Percentiles rank a stretch among this genome's conserved stretches.
These are phyloP conservation scores for Metschnikowia noctiluminum DNA, from an alignment of 805 yeast species.

Conservation along the genomic window DNA sequence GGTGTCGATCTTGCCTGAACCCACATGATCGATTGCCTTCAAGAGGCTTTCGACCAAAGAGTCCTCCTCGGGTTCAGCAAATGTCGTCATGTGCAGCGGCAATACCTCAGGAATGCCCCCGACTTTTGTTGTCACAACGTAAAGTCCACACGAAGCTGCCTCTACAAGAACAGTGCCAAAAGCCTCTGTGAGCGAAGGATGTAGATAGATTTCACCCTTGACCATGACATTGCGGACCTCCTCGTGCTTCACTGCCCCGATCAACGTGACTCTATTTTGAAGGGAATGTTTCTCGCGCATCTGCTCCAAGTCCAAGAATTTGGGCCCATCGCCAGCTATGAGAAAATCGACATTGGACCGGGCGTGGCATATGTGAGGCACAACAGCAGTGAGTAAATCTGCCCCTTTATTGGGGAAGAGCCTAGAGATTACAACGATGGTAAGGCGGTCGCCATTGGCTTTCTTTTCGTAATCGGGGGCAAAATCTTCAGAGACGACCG, in stretches of 20 bases:
- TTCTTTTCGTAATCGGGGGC: constrained; percentile 38
- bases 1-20: constrained; percentile 62
- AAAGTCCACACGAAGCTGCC: constrained; percentile 93
- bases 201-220: constrained; percentile 88
- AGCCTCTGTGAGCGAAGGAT: constrained; percentile 93
- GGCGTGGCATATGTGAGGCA: constrained; percentile 73
- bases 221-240: constrained; percentile 91
- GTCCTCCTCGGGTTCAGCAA: constrained; percentile 84
- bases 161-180: constrained; percentile 97
- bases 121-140: constrained; percentile 91
- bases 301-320: constrained; percentile 88
- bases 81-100: constrained; percentile 89
- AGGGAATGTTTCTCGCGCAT: constrained; percentile 84
- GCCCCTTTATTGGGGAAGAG: constrained; percentile 96
- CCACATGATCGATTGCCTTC: constrained; percentile 62
- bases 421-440: constrained; percentile 87
- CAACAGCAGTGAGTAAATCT: constrained; percentile 76
- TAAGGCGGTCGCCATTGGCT: constrained; percentile 37
- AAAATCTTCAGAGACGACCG: constrained; percentile 83
- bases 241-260: constrained; percentile 90
- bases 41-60: constrained; percentile 70
- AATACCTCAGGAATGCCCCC: constrained; percentile 98
- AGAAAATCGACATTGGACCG: constrained; percentile 68
- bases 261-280: constrained; percentile 80
- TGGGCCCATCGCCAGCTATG: constrained; percentile 97